Evolutionary conservation across 2,329 filamentous ascomycete genomes (phyloP).

Genomic region (Hymenoscyphus occultus): DNA sequence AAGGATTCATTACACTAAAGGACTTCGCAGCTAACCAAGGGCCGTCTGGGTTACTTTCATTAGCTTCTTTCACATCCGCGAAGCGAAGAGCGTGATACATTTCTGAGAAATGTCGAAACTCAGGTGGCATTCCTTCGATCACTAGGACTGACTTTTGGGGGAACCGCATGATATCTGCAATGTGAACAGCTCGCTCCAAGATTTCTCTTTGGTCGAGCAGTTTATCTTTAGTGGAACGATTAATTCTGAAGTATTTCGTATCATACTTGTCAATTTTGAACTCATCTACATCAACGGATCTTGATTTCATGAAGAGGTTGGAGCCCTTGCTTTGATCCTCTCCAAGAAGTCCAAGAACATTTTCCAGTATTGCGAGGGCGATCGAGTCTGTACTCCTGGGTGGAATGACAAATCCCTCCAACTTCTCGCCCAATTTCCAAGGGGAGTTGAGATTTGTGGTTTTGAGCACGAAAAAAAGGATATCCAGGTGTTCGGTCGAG

Average conservation of each 20-base stretch:
- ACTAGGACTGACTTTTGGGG: conserved; percentile 10
- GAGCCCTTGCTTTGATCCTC: neutral
- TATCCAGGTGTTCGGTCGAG: conserved; percentile 1
- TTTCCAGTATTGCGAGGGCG: neutral
- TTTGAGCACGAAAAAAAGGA: neutral
- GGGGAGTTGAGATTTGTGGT: neutral
- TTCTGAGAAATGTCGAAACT: conserved; percentile 12
- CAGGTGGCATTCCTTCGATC: conserved; percentile 12
- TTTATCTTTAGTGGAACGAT: conserved; percentile 1
- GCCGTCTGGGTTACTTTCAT: neutral
- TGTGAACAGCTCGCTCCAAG: conserved; percentile 8
- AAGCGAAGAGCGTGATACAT: conserved; percentile 12
- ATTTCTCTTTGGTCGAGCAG: conserved; percentile 11
- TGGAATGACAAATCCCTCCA: neutral
- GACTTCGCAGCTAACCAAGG: neutral
- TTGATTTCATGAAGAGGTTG: neutral
- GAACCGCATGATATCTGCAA: conserved; percentile 13
- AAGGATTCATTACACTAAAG: neutral
- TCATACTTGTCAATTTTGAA: conserved; percentile 4
- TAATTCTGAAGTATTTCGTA: neutral
- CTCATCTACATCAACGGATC: conserved; percentile 5
- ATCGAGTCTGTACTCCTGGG: neutral
- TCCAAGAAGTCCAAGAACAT: neutral
- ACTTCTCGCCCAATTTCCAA: neutral
- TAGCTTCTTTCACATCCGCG: neutral